phyloP scores from a whole-genome alignment of 2,329 filamentous ascomycete genomes.

The Lecanicillium sp. region DNA sequence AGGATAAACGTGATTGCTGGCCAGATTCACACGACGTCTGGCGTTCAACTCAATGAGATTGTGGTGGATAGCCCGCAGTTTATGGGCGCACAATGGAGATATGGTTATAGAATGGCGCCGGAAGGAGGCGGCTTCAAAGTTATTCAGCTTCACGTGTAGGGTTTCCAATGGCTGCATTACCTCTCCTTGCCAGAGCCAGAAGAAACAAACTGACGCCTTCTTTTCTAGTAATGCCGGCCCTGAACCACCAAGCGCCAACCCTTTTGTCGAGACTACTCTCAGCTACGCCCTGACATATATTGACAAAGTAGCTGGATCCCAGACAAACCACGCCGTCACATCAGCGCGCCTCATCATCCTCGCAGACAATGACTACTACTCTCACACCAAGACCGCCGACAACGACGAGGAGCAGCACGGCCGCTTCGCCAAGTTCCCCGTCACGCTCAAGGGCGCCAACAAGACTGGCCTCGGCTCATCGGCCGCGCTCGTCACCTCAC shows the following conservation, averaged over 20 bases:
- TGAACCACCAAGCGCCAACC: constrained; percentile 43
- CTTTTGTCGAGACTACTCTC: constrained; percentile 88
- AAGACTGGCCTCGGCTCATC: constrained; percentile 96
- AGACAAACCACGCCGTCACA: constrained; percentile 42
- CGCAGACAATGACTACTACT: constrained; percentile 96
- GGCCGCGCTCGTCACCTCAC: constrained; percentile 82
- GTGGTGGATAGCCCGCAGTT: constrained; percentile 92
- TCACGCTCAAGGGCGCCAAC: constrained; percentile 69
- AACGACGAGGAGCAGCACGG: constrained; percentile 18
- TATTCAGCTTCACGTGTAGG: constrained; percentile 71
- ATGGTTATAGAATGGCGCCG: constrained; percentile 64
- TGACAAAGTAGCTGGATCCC: constrained; percentile 27
- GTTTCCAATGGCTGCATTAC: constrained; percentile 17
- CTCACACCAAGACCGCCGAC: constrained; percentile 35
- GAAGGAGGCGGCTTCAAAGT: constrained; percentile 72
- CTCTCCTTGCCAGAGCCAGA: constrained; percentile 4
- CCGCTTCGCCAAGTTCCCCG: constrained; percentile 70
- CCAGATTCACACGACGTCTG: constrained; percentile 49
- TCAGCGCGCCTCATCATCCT: constrained; percentile 76
- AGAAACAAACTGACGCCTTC: too few species aligned
- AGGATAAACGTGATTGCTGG: constrained; percentile 57
- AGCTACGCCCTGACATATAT: constrained; percentile 83
- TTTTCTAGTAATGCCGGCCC: neutral
- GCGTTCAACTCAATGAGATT: constrained; percentile 62
- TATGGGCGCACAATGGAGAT: constrained; percentile 76